A percentile compares a stretch with the other conserved stretches of the same genome.
phyloP scores from a whole-genome alignment of 768 basidiomycete species.

The Pleurotus cornucopiae region DNA sequence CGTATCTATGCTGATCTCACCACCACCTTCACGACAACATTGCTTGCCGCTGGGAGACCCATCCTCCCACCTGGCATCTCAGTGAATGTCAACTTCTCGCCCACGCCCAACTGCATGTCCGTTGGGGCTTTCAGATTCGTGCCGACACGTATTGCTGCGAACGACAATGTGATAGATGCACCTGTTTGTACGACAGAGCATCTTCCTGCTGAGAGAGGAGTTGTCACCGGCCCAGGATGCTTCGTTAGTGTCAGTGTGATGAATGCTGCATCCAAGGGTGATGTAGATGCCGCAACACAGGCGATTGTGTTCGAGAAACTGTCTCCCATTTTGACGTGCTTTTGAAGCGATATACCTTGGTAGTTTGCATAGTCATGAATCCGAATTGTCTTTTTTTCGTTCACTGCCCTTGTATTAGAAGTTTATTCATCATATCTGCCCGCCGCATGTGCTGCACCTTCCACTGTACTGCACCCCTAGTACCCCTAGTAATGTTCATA shows the following conservation, averaged over 20 bases:
- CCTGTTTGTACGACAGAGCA: constrained; percentile 24
- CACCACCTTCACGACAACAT: constrained; percentile 12
- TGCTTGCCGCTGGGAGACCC: constrained; percentile 17
- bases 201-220: constrained; percentile 25
- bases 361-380: too few species aligned
- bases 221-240: constrained; percentile 21
- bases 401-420: too few species aligned
- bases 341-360: neutral
- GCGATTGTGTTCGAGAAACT: constrained; percentile 19
- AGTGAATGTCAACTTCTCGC: constrained; percentile 32
- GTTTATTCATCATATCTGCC: too few species aligned
- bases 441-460: neutral
- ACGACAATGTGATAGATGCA: constrained; percentile 22
- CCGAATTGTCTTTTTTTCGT: too few species aligned
- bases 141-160: constrained; percentile 23
- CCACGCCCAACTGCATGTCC: constrained; percentile 20
- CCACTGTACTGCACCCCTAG: neutral
- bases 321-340: constrained; percentile 14
- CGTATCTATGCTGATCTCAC: constrained; percentile 15
- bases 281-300: constrained; percentile 26
- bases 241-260: constrained; percentile 25
- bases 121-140: constrained; percentile 24
- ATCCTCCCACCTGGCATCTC: constrained; percentile 25
- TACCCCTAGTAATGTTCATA: too few species aligned
- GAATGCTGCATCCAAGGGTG: constrained; percentile 23